Base-by-base conservation (phyloP, 2,329 filamentous ascomycete species). In the Truncatella angustata region DNA sequence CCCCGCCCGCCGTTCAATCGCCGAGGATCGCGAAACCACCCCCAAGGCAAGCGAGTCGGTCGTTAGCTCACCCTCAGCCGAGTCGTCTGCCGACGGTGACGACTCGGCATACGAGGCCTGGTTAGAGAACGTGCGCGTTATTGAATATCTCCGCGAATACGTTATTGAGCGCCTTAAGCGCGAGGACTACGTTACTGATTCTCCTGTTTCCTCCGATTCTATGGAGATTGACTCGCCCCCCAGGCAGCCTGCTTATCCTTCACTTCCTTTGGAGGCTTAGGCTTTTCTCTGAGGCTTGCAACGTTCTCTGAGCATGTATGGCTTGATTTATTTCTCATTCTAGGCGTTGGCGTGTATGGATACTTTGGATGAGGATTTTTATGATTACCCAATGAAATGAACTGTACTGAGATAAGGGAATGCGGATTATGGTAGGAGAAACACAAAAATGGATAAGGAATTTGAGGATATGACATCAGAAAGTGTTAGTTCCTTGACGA, bases 111-210 rank as follows among this genome's bases (percentile, higher is more conserved):
- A 86, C 64, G 84, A 87, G 61, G 73, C 76, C 51, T 87, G 84
- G 84, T 70, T 87, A 11, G 81, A 85, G 67, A 84, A 86, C 63
- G 80, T 87, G 65, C 82, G 84, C 32, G 76, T 81, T 48, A 84
- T 87, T 49, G 84, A 87, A 70, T 78, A 73, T 39, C 75, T 87
- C 34, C 75, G 82, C 35, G 77, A 80, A 56, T 80, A 82, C 55
- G 74, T 87, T 49, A 75, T 74, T 43, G 72, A 79, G 10, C 78
- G 82, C 28, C 73, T 87, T n/a, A 73, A 81, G 51, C 74, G 74
- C 30, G 73, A 73, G 58, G 79, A 85, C 50, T 87, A 79, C 58
- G 73, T 75, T 55, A 58, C 42, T 34, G 66, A 54, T 51, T 66
- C 59, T 55, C 65, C 63, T 43, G 62, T 53, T 43, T 67, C 63